Conservation (phyloP, 805 yeast genomes). For the Cyberlindnera maclurae region DNA sequence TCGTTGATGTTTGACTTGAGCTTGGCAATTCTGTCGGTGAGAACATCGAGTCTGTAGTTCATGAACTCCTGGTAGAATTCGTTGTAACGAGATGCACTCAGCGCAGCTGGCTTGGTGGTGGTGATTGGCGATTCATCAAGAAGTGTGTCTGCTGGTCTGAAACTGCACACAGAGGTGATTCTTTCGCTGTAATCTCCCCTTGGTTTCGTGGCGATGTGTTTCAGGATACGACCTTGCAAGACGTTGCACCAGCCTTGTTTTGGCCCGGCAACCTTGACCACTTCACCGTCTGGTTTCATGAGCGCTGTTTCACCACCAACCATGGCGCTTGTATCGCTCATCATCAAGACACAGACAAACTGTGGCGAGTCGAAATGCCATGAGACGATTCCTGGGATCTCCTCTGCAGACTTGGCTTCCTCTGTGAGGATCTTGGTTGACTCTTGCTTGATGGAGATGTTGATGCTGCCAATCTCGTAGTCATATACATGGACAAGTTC, state of each 20-base stretch:
- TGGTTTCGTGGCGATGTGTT: constrained; percentile 42
- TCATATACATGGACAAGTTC: constrained; percentile 27
- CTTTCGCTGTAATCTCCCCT: constrained; percentile 30
- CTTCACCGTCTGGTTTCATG: constrained; percentile 26
- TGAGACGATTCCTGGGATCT: constrained; percentile 47
- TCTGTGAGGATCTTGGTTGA: constrained; percentile 7
- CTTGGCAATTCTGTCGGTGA: constrained; percentile 26
- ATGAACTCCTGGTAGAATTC: constrained; percentile 35
- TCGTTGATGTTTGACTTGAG: constrained; percentile 22
- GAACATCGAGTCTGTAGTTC: constrained; percentile 31
- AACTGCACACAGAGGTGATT: constrained; percentile 36
- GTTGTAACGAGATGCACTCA: constrained; percentile 30
- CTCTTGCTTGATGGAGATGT: constrained; percentile 36
- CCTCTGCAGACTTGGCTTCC: constrained; percentile 9
- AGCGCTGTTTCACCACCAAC: constrained; percentile 55
- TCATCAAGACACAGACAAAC: constrained; percentile 57
- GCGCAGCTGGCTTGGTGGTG: constrained; percentile 34
- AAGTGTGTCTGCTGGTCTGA: constrained; percentile 33
- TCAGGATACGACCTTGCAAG: constrained; percentile 40
- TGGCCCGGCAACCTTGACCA: constrained; percentile 31
- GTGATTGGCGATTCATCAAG: constrained; percentile 34
- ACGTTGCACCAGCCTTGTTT: constrained; percentile 42
- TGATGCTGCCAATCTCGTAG: constrained; percentile 49
- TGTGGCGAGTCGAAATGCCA: constrained; percentile 65
- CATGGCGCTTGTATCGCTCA: constrained; percentile 51